Base-by-base conservation (phyloP, 805 yeast genomes). In the Tetrapisispora pingtungensis region DNA sequence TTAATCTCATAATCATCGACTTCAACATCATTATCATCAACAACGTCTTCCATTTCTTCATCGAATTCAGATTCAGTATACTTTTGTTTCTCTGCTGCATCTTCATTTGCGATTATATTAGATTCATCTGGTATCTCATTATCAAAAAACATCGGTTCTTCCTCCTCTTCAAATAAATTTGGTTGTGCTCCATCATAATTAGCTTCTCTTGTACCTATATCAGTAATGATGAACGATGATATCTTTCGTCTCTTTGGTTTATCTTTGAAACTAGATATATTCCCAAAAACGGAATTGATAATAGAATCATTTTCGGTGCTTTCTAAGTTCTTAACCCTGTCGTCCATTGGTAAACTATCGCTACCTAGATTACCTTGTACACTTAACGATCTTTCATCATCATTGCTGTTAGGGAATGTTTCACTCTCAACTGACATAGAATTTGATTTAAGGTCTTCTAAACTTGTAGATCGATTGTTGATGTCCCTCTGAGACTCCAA, bases 401-500 rank as follows among this genome's bases (percentile, higher is more conserved):
- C 33, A 10, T 17, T 13, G 15, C 40, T 37, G 10, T 28, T 13
- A 2, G 13, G 19, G 1, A 6, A 18, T 15, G 40, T 15, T 3
- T 32, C 34, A 7, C 33, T 27, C 40, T 37, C 40, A 10, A 41
- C 32, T 3, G 44, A 41, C 40, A 41, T 41, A 7, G 44, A 35
- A 26, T n/a, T 19, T 7, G 31, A 15, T 12, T 22, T 24, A 17
- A 41, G 30, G 20, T 30, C 33, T 13, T 41, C 44, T 5, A 19
- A n/a, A 8, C 32, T 41, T 26, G 24, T 41, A 26, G 39, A 33
- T 4, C 31, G 20, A 14, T 15, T 19, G 12, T 12, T 31, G n/a
- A 22, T 33, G 35, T 40, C 46, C 10, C 47, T 49, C 46, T 49
- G 54, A 13, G 55, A 46, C 10, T 44, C 54, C 33, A 57, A 38